These are phyloP conservation scores for Hawksworthiomyces lignivorus DNA, from an alignment of 2,329 filamentous ascomycete genomes.

Conservation along the genomic window DNA sequence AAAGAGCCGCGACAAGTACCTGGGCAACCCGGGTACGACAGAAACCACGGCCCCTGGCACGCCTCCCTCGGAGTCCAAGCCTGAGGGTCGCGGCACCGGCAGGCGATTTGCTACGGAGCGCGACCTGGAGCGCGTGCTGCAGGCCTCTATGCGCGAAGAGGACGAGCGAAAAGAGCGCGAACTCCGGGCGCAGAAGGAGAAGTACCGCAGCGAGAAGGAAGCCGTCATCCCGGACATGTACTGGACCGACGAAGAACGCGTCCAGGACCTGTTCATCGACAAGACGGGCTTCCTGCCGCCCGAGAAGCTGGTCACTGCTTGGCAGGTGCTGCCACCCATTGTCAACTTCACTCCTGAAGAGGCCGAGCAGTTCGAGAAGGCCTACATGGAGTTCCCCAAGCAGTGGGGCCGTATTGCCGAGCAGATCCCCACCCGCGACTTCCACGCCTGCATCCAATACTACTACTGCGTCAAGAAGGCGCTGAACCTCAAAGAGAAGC, in stretches of 20 bases:
- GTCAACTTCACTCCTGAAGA: slow-evolving; percentile 72
- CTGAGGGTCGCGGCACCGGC: slow-evolving; percentile 46
- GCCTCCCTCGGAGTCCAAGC: slow-evolving; percentile 40
- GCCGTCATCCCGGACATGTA: slow-evolving; percentile 66
- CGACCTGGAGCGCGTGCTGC: slow-evolving; percentile 63
- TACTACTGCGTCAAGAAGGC: slow-evolving; percentile 76
- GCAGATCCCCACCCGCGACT: slow-evolving; percentile 58
- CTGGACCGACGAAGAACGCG: slow-evolving; percentile 52
- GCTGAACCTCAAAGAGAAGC: slow-evolving; percentile 68
- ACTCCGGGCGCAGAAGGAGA: slow-evolving; percentile 54
- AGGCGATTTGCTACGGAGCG: slow-evolving; percentile 62
- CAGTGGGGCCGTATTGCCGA: slow-evolving; percentile 75
- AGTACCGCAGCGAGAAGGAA: slow-evolving; percentile 69
- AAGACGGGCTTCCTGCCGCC: slow-evolving; percentile 56
- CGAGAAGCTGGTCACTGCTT: slow-evolving; percentile 59
- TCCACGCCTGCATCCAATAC: slow-evolving; percentile 75
- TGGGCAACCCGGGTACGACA: slow-evolving; percentile 27
- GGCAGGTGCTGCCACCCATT: slow-evolving; percentile 63
- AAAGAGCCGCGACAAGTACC: slow-evolving; percentile 49
- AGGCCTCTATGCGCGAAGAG: slow-evolving; percentile 64
- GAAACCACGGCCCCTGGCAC: slow-evolving; percentile 26
- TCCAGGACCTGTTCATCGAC: slow-evolving; percentile 55
- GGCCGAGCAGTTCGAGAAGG: slow-evolving; percentile 61
- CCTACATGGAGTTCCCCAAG: slow-evolving; percentile 69
- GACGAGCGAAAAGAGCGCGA: slow-evolving; percentile 64